A percentile compares a stretch with the other conserved stretches of the same genome.
Conservation (phyloP, 768 basidiomycete genomes). For the Kockovaella imperatae region DNA sequence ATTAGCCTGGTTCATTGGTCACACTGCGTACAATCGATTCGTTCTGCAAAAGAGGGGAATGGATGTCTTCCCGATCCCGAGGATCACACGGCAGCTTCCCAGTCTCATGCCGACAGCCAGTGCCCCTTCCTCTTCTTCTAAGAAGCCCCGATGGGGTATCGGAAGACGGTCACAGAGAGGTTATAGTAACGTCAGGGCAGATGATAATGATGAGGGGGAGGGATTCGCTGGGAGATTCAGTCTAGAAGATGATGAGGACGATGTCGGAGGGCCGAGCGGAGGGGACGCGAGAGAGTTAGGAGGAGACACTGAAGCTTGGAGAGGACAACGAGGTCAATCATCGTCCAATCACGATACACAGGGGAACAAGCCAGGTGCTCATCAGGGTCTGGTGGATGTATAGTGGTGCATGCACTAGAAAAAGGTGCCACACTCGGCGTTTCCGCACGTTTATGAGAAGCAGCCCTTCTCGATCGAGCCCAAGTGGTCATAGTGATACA, state of each 20-base stretch:
- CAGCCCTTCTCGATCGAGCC: no score
- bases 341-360: constrained; percentile 1
- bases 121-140: neutral
- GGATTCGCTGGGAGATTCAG: constrained; percentile 41
- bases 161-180: constrained; percentile 27
- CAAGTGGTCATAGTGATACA: no score
- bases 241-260: constrained; percentile 39
- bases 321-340: no score
- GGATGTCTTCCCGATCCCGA: constrained; percentile 59
- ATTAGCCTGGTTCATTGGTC: constrained; percentile 59
- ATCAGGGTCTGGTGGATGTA: constrained; percentile 32
- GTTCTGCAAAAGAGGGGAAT: constrained; percentile 63
- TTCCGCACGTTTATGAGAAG: no score
- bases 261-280: constrained; percentile 10
- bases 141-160: constrained; percentile 1
- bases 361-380: constrained; percentile 16
- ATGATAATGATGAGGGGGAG: constrained; percentile 39
- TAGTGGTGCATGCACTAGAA: neutral
- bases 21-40: constrained; percentile 69
- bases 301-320: constrained; percentile 40
- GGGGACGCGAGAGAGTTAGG: constrained; percentile 31
- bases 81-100: constrained; percentile 11
- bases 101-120: constrained; percentile 1
- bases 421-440: no score
- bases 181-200: constrained; percentile 33